A percentile compares a stretch with the other conserved stretches of the same genome.
phyloP scores from a whole-genome alignment of 2,329 filamentous ascomycete genomes.

The Phaeosphaeriaceae sp. region DNA sequence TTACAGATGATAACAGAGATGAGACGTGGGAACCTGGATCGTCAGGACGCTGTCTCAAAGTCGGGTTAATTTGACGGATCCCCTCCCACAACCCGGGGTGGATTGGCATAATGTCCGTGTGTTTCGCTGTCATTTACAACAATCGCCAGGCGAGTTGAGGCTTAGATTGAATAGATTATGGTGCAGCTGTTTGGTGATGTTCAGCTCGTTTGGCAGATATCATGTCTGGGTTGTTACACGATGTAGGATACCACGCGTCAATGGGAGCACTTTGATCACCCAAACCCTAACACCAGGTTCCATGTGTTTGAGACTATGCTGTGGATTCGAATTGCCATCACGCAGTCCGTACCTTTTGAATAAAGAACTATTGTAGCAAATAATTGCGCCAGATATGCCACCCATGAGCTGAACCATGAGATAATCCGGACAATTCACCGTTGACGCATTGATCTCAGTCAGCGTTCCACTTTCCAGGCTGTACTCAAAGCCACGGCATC shows the following conservation, averaged over 20 bases:
- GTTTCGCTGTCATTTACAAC: conserved; percentile 45
- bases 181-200: conserved; percentile 22
- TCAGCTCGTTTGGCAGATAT: conserved; percentile 18
- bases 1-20: conserved; percentile 47
- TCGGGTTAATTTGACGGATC: conserved; percentile 46
- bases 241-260: background rate
- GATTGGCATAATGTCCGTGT: conserved; percentile 37
- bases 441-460: conserved; percentile 14
- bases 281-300: conserved; percentile 4
- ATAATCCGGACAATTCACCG: conserved; percentile 4
- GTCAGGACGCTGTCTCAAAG: conserved; percentile 47
- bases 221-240: conserved; percentile 2
- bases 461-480: conserved; percentile 9
- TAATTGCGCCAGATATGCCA: conserved; percentile 12
- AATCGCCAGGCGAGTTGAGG: conserved; percentile 32
- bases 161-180: conserved; percentile 29
- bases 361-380: conserved; percentile 6
- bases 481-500: conserved; percentile 22
- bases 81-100: conserved; percentile 46
- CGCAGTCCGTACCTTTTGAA: conserved; percentile 1
- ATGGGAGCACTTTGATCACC: background rate
- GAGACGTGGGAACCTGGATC: conserved; percentile 45
- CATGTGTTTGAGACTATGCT: conserved; percentile 7
- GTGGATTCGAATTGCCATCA: background rate
- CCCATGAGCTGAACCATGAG: conserved; percentile 20